Evolutionary conservation across 2,329 filamentous ascomycete species (phyloP), one percentile per base, ranked within the genome.

Genomic region (Cercospora beticola): DNA sequence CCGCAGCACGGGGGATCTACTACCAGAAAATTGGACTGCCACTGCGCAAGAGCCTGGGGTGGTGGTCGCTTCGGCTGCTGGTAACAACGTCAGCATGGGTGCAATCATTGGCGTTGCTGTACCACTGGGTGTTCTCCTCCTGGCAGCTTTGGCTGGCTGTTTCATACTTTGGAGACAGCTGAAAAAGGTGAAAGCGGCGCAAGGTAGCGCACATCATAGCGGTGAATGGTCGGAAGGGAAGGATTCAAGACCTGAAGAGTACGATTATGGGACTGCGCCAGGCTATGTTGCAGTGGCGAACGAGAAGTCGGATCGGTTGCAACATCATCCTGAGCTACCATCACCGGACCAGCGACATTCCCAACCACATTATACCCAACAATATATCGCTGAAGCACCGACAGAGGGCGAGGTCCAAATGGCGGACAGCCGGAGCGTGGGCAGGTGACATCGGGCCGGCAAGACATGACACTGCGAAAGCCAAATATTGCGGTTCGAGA

Each of bases 181-280:
- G 33, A 62, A 31, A 40, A 64, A 66, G 12, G 60, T 62, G 33
- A 68, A 59, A 40, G 58, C 49, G 60, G 56, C 84, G 82, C 36
- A 31, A 4, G n/a, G 18, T 6, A 16, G 54, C 63, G 23, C 49
- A 49, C n/a, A 6, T 40, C 28, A 14, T 64, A 4, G 28, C 28
- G 18, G 4, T 14, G 9, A 59, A 9, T 59, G 56, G 30, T 59
- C 56, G n/a, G 30, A 31, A n/a, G 30, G 60, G 14, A 23, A 43
- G 14, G 67, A 14, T 36, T 5, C n/a, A 8, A 14, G 31, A n/a
- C 30, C 16, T 10, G 56, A 59, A 21, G 31, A 59, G 28, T 9
- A 59, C 12, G 30, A 36, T 33, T 59, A 36, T 36, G 56, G 40
- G 3, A 56, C 7, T 31, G 30, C 33, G 14, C 46, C 49, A 16